Evolutionary conservation across 192 early-diverging fungal species (phyloP).

Genomic region (Neocallimastix lanati): DNA sequence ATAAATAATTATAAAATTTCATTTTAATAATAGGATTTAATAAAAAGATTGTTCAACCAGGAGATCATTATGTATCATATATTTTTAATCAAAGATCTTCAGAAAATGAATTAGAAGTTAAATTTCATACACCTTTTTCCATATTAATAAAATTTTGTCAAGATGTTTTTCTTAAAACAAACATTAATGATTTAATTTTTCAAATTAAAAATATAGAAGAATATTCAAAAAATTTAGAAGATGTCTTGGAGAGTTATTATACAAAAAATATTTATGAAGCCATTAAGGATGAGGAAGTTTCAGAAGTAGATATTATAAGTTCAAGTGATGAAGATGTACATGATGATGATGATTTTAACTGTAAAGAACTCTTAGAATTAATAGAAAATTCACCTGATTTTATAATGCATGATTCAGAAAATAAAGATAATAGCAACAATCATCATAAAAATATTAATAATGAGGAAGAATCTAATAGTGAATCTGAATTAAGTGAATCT

Average conservation of each 20-base stretch:
- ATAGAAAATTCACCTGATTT: neutral
- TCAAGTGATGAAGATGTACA: neutral
- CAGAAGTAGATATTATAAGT: neutral
- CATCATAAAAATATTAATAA: neutral
- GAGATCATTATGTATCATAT: neutral
- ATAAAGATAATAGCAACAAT: too few relatives aligned
- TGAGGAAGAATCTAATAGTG: neutral
- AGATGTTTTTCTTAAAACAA: neutral
- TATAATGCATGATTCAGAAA: too few relatives aligned
- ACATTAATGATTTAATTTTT: neutral
- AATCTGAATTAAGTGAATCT: too few relatives aligned
- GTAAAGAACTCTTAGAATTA: neutral
- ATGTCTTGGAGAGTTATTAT: neutral
- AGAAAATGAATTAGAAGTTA: neutral
- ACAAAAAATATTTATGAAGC: neutral
- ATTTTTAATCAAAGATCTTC: neutral
- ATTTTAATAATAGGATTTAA: neutral
- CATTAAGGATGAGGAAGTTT: neutral
- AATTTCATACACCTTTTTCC: neutral
- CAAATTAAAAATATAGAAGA: neutral
- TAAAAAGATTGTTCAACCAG: neutral
- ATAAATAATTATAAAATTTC: neutral
- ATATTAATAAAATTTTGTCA: neutral
- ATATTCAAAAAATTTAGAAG: neutral
- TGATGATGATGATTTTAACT: neutral